A percentile compares a stretch with the other conserved stretches of the same genome.
phyloP scores from a whole-genome alignment of 2,329 filamentous ascomycete species.

The Clathrospora elynae region DNA sequence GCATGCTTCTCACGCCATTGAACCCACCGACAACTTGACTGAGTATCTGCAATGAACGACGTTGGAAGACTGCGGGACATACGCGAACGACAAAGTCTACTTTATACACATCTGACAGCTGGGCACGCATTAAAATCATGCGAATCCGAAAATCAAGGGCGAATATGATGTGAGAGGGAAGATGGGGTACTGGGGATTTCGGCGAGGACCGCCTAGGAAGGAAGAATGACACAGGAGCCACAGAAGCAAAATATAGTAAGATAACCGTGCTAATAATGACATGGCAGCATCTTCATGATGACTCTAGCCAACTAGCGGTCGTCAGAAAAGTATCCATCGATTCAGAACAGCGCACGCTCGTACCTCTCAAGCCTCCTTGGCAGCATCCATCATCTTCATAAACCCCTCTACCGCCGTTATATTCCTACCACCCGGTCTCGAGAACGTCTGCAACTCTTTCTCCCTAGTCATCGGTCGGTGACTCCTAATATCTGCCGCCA shows the following conservation, averaged over 20 bases:
- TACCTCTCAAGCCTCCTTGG: too few relatives aligned
- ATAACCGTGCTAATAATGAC: too few relatives aligned
- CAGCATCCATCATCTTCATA: too few relatives aligned
- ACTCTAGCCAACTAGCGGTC: background rate
- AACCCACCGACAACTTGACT: constrained; percentile 51
- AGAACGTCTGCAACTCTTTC: too few relatives aligned
- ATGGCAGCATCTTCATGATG: too few relatives aligned
- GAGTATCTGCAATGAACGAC: constrained; percentile 62
- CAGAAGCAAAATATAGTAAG: too few relatives aligned
- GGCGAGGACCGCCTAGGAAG: background rate
- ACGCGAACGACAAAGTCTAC: constrained; percentile 61
- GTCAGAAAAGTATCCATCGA: too few relatives aligned
- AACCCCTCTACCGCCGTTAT: too few relatives aligned
- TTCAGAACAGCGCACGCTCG: too few relatives aligned
- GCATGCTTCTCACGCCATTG: constrained; percentile 32
- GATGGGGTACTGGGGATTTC: constrained; percentile 34
- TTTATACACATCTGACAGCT: constrained; percentile 69
- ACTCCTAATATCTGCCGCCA: too few relatives aligned
- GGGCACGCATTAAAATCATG: constrained; percentile 61
- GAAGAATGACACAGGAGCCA: background rate
- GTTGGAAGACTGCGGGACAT: constrained; percentile 64
- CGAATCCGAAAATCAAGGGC: constrained; percentile 51
- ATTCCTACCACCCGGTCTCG: too few relatives aligned
- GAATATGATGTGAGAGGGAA: constrained; percentile 12
- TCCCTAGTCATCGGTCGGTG: too few relatives aligned